Percentiles rank a stretch among this genome's conserved stretches.
Conservation (phyloP, 805 yeast species). For the Cyberlindnera veronae region DNA sequence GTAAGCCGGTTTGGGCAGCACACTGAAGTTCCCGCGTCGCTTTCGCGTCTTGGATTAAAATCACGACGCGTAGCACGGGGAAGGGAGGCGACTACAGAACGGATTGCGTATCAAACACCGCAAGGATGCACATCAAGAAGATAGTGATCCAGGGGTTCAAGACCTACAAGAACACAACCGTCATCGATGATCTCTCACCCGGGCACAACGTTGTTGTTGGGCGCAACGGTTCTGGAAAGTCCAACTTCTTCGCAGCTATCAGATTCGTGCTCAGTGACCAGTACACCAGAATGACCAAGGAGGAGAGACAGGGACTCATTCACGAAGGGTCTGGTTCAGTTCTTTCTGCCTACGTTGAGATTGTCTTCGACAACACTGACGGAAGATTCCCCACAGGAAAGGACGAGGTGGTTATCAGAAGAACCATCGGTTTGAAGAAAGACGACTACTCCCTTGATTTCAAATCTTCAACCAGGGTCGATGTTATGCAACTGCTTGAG, state of each 20-base stretch:
- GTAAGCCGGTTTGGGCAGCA: neutral
- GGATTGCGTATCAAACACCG: neutral
- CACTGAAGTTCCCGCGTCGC: constrained; percentile 6
- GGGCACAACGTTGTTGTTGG: constrained; percentile 86
- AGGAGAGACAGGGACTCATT: constrained; percentile 80
- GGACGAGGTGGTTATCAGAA: constrained; percentile 67
- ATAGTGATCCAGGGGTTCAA: constrained; percentile 89
- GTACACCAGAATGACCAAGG: constrained; percentile 76
- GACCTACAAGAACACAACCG: constrained; percentile 82
- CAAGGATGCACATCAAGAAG: constrained; percentile 38
- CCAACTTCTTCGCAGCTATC: constrained; percentile 93
- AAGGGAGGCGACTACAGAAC: neutral
- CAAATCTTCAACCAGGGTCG: constrained; percentile 73
- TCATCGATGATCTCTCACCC: constrained; percentile 73
- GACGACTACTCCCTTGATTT: constrained; percentile 88
- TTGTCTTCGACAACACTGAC: constrained; percentile 78
- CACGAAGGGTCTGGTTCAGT: constrained; percentile 91
- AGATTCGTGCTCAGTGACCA: constrained; percentile 90
- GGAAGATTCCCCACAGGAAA: constrained; percentile 55
- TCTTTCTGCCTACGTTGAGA: constrained; percentile 90
- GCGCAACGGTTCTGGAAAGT: constrained; percentile 94
- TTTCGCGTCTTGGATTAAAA: constrained; percentile 7
- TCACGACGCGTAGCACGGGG: neutral
- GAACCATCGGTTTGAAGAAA: constrained; percentile 91
- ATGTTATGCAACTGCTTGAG: constrained; percentile 77